Evolutionary conservation across 2,329 filamentous ascomycete genomes (phyloP).

Genomic region (Atkinsonella texensis): DNA sequence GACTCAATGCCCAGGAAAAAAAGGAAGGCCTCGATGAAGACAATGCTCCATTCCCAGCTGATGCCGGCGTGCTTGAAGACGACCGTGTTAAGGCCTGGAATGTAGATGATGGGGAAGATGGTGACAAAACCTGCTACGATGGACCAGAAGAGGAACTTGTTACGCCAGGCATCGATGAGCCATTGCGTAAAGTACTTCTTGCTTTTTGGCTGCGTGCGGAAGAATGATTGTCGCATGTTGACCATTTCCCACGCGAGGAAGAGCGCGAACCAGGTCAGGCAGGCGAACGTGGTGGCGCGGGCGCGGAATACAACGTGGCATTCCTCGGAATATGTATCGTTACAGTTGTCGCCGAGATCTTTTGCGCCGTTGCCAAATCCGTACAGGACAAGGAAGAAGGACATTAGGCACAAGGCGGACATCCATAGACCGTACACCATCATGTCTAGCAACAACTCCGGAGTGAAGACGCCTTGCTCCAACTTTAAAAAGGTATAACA

Average conservation of each 20-base stretch:
- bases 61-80: conserved; percentile 62
- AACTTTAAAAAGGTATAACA: conserved; percentile 12
- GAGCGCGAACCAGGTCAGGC: conserved; percentile 60
- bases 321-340: conserved; percentile 36
- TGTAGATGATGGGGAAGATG: conserved; percentile 53
- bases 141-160: conserved; percentile 55
- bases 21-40: conserved; percentile 42
- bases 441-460: conserved; percentile 53
- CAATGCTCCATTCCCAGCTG: conserved; percentile 61
- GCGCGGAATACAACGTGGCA: conserved; percentile 56
- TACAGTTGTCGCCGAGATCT: conserved; percentile 47
- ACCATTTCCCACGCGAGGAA: conserved; percentile 70
- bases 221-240: conserved; percentile 57
- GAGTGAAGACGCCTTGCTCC: conserved; percentile 48
- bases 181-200: conserved; percentile 52
- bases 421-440: conserved; percentile 57
- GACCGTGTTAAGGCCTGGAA: conserved; percentile 50
- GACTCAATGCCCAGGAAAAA: conserved; percentile 53
- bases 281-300: conserved; percentile 59
- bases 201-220: conserved; percentile 55
- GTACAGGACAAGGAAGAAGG: conserved; percentile 41
- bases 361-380: conserved; percentile 32
- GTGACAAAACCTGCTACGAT: conserved; percentile 46
- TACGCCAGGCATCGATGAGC: conserved; percentile 53
- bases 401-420: conserved; percentile 42